Evolutionary conservation across 257 asterid genomes (phyloP).

Genomic region (Petrea volubilis): DNA sequence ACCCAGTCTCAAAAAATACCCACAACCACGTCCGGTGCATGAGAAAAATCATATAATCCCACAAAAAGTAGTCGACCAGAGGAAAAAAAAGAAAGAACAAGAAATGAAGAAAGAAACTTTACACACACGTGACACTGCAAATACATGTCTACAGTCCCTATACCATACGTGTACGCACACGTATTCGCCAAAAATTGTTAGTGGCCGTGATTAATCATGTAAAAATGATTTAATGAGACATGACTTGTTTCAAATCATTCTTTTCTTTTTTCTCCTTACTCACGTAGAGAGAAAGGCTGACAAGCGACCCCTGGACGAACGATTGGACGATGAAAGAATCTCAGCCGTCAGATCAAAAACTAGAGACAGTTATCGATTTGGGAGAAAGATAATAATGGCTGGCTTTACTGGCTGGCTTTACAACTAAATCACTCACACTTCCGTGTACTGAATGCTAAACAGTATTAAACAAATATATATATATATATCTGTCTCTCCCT

Average conservation of each 20-base stretch:
- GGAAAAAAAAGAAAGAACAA: no score
- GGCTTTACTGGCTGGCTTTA: no score
- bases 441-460: no score
- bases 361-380: conserved; percentile 26
- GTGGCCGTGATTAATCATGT: conserved; percentile 32
- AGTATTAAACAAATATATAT: no score
- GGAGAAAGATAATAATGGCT: conserved; percentile 16
- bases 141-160: background rate
- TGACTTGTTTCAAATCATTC: conserved; percentile 3
- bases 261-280: conserved; percentile 16
- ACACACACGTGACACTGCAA: background rate
- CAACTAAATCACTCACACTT: conserved; percentile 20
- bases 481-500: no score
- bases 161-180: background rate
- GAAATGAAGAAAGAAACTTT: background rate
- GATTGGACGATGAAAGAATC: conserved; percentile 29
- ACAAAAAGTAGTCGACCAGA: background rate
- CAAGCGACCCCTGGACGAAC: conserved; percentile 29
- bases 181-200: background rate
- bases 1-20: background rate
- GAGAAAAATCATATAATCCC: conserved; percentile 16
- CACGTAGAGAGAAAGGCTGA: conserved; percentile 29
- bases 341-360: conserved; percentile 35
- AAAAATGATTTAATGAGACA: conserved; percentile 23
- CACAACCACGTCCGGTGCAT: conserved; percentile 31